A percentile compares a stretch with the other conserved stretches of the same genome.
phyloP scores from a whole-genome alignment of 208 protist species.

The Leishmania martiniquensis region DNA sequence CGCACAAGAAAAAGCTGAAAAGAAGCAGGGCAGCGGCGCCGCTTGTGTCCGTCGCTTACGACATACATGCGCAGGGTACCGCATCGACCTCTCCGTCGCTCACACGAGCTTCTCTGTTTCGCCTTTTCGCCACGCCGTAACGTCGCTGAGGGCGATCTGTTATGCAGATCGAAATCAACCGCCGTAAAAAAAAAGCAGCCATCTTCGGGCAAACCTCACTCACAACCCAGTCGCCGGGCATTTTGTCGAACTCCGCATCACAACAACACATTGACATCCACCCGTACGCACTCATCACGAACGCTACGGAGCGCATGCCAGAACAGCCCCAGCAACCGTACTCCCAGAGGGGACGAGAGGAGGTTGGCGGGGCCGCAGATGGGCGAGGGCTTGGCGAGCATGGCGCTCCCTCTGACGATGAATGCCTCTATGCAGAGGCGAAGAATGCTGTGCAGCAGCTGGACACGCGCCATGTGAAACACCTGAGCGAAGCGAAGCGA shows the following conservation, averaged over 20 bases:
- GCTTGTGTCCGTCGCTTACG: background rate
- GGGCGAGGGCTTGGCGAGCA: background rate
- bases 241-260: background rate
- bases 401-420: background rate
- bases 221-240: background rate
- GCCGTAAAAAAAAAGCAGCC: no score
- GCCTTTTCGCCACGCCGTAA: no score
- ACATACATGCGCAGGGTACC: no score
- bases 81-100: no score
- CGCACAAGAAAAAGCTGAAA: no score
- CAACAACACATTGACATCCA: background rate
- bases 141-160: no score
- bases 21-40: no score
- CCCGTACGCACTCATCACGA: background rate
- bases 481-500: slow-evolving; percentile 34
- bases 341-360: background rate
- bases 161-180: no score
- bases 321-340: background rate
- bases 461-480: slow-evolving; percentile 16
- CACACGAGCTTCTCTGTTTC: no score
- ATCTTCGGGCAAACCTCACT: background rate
- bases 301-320: background rate
- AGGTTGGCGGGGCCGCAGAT: background rate
- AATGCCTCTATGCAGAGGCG: slow-evolving; percentile 15
- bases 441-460: slow-evolving; percentile 18